Base-by-base conservation (phyloP, 1,139 yeast species). In the Scheffersomyces segobiensis region DNA sequence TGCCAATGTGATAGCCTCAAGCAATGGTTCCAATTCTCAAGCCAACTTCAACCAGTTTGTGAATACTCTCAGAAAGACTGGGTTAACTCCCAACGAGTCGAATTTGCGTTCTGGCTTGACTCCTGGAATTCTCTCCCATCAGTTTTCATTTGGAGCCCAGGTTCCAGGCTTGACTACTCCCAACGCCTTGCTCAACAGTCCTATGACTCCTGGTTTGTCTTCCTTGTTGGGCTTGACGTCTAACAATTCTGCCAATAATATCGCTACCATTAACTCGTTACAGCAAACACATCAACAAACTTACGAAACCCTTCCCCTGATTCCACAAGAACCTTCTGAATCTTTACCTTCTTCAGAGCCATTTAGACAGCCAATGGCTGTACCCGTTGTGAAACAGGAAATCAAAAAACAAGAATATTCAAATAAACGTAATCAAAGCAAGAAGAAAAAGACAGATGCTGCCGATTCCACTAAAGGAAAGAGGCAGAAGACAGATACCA, bases 21-120 rank as follows among this genome's bases (percentile, higher is more conserved):
- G 49, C 32, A 50, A 32, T 54, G 52, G 49, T 8, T 10, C 39
- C 52, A 26, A 46, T 52, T 10, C 42, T 32, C 42, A 32, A 32
- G 26, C 50, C 58, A 60, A 62, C 24, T 72, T 65, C 56, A 68
- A 66, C 55, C 80, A 72, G 63, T 73, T 74, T 61, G 67, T 73
- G 47, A 72, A 74, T 59, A 71, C 69, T 55, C 64, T 75, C 57
- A 71, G 82, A 46, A 82, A 87, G 63, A 78, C 88, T 0, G 93
- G 91, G 0, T 73, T 88, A 52, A 87, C 92, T 0, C 92, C 93
- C 5, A 88, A 86, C 69, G 93, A 88, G 67, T 84, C 89, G 5
- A 80, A 84, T 56, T 62, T 88, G 53, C 78, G 95, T 60, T 79
- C 90, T 0, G 93, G 93, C 0, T 70, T 88, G 48, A 87, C 93